Conservation (phyloP, 768 basidiomycete species). For the Heimioporus sp. region DNA sequence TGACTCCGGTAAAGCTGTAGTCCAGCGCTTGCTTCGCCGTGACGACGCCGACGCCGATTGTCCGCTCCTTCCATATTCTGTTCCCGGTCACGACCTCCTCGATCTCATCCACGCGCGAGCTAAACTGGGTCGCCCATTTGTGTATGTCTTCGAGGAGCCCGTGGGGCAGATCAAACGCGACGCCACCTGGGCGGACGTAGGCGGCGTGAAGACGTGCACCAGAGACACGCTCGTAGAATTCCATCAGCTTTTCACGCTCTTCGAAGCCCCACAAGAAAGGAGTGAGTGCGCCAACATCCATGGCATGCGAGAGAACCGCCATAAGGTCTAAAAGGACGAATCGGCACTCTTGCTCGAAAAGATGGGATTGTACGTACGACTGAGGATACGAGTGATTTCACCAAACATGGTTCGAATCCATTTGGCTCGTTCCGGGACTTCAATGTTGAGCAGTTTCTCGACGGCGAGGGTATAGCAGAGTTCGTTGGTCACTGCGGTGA, state of each 20-base stretch:
- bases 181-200: slow-evolving; percentile 97
- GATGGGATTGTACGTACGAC: slow-evolving; percentile 55
- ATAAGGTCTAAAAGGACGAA: slow-evolving; percentile 65
- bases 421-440: slow-evolving; percentile 94
- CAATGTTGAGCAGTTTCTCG: slow-evolving; percentile 95
- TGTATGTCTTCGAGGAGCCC: slow-evolving; percentile 99
- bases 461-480: slow-evolving; percentile 96
- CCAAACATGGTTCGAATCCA: slow-evolving; percentile 98
- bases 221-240: slow-evolving; percentile 99
- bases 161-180: slow-evolving; percentile 96
- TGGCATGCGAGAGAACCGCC: slow-evolving; percentile 93
- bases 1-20: slow-evolving; percentile 94
- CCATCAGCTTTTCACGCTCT: slow-evolving; percentile 99
- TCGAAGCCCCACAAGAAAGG: slow-evolving; percentile 99
- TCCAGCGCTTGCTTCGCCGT: slow-evolving; percentile 90
- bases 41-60: slow-evolving; percentile 85
- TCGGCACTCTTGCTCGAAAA: slow-evolving; percentile 1
- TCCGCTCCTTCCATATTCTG: slow-evolving; percentile 97
- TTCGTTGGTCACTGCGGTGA: slow-evolving; percentile 91
- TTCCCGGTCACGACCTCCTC: slow-evolving; percentile 98
- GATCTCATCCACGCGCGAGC: slow-evolving; percentile 89
- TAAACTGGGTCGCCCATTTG: slow-evolving; percentile 96
- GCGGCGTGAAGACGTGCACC: slow-evolving; percentile 96
- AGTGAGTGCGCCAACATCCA: slow-evolving; percentile 97
- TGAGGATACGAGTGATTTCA: slow-evolving; percentile 93